phyloP scores from a whole-genome alignment of 1,284 basidiomycete species.

The Fomes fomentarius region DNA sequence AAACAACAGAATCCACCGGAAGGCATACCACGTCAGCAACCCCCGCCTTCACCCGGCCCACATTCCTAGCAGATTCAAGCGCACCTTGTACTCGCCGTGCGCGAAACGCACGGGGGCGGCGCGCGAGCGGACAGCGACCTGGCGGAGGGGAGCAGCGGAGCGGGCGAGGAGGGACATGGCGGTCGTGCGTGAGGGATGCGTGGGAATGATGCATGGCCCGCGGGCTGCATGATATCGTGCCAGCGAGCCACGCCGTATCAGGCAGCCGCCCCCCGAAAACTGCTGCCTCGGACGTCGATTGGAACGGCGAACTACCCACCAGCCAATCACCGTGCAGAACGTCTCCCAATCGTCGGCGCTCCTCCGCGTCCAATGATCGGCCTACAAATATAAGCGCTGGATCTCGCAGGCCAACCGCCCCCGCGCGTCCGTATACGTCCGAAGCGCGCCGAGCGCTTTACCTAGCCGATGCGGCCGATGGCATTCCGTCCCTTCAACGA shows the following conservation, averaged over 20 bases:
- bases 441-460: background rate
- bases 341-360: conserved; percentile 10
- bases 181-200: conserved; percentile 17
- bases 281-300: background rate
- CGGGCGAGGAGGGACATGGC: conserved; percentile 36
- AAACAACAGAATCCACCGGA: background rate
- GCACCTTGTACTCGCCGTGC: conserved; percentile 62
- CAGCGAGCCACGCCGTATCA: background rate
- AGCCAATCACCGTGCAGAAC: conserved; percentile 22
- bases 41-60: too few species aligned
- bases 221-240: background rate
- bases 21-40: conserved; percentile 9
- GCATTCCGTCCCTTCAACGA: too few species aligned
- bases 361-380: conserved; percentile 5
- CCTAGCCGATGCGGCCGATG: too few species aligned
- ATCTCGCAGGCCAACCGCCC: background rate
- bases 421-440: background rate
- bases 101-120: conserved; percentile 27
- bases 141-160: conserved; percentile 32
- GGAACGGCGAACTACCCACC: conserved; percentile 6
- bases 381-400: background rate
- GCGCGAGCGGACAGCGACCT: conserved; percentile 30
- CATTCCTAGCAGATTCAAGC: conserved; percentile 18
- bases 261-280: conserved; percentile 1
- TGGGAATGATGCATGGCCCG: conserved; percentile 10